Conservation (phyloP, 225 moss, liverwort and hornwort genomes). For the Ulota crispa region DNA sequence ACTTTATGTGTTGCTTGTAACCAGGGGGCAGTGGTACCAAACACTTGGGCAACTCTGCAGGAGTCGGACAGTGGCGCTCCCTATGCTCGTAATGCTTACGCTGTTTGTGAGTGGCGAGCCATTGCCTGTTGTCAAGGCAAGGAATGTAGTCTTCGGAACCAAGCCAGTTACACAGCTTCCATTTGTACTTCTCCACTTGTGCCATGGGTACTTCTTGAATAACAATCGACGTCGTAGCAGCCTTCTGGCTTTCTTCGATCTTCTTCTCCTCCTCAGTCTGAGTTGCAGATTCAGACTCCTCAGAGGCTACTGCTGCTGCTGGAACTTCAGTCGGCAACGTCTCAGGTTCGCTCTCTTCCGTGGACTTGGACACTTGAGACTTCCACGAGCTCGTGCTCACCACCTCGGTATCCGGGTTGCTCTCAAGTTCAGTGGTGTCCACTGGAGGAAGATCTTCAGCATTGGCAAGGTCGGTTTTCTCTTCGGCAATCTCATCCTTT, state of each 20-base stretch:
- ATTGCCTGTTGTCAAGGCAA: slow-evolving; percentile 63
- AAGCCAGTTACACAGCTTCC: slow-evolving; percentile 46
- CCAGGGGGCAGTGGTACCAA: slow-evolving; percentile 59
- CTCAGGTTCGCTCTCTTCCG: slow-evolving; percentile 36
- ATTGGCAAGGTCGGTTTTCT: slow-evolving; percentile 2
- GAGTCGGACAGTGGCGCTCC: slow-evolving; percentile 52
- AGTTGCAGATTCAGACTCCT: slow-evolving; percentile 33
- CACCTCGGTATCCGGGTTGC: slow-evolving; percentile 10
- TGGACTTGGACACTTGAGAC: slow-evolving; percentile 47
- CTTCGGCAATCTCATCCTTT: background rate
- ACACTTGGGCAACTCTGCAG: slow-evolving; percentile 48
- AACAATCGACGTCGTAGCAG: slow-evolving; percentile 36
- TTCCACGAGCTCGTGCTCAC: slow-evolving; percentile 37
- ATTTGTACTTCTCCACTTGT: slow-evolving; percentile 37
- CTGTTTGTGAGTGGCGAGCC: slow-evolving; percentile 28
- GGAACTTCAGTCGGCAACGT: background rate
- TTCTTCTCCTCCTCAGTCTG: slow-evolving; percentile 32
- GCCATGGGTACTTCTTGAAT: slow-evolving; percentile 20
- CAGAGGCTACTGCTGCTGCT: background rate
- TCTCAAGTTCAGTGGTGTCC: slow-evolving; percentile 7
- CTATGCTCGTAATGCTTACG: slow-evolving; percentile 62
- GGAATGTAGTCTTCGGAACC: slow-evolving; percentile 58
- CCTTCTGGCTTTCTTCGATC: slow-evolving; percentile 40
- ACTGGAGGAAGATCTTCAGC: slow-evolving; percentile 34
- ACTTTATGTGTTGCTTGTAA: slow-evolving; percentile 51